phyloP scores from a whole-genome alignment of 148 eudicot genomes.

The Euryodendron excelsum region DNA sequence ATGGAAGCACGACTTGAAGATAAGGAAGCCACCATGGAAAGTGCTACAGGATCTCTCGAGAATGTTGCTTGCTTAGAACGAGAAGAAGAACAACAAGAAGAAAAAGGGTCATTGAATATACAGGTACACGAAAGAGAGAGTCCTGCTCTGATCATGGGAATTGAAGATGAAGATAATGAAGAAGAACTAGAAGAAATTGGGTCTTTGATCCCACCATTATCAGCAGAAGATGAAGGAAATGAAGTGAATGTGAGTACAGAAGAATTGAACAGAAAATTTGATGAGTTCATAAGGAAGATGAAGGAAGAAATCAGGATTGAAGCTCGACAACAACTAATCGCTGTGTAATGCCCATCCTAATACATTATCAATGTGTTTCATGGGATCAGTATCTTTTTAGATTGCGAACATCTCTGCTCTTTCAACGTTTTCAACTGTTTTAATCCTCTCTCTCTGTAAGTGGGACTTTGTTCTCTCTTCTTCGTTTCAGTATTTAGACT shows the following conservation, averaged over 20 bases:
- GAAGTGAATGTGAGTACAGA: constrained; percentile 26
- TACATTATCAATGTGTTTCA: background rate
- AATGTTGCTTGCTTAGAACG: background rate
- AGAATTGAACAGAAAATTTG: constrained; percentile 43
- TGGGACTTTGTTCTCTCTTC: background rate
- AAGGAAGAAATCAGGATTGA: constrained; percentile 37
- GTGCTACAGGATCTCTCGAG: too few relatives aligned
- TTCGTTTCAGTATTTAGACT: background rate
- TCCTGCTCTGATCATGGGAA: constrained; percentile 2
- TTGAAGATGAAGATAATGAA: constrained; percentile 10
- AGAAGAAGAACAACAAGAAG: too few relatives aligned
- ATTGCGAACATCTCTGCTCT: background rate
- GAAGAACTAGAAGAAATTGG: background rate
- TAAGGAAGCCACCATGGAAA: too few relatives aligned
- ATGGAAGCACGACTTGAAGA: background rate
- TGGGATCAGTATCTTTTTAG: background rate
- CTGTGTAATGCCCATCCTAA: background rate
- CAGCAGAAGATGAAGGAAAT: constrained; percentile 8
- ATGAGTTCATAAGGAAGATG: constrained; percentile 53
- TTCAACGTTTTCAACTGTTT: background rate
- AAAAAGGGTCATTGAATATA: background rate
- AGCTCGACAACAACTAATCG: constrained; percentile 28
- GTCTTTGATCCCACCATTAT: constrained; percentile 3
- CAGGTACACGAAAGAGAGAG: constrained; percentile 1
- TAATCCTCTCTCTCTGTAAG: background rate